These are phyloP conservation scores for Yamadazyma conglobata DNA, from an alignment of 1,139 yeast genomes.

Conservation along the genomic window DNA sequence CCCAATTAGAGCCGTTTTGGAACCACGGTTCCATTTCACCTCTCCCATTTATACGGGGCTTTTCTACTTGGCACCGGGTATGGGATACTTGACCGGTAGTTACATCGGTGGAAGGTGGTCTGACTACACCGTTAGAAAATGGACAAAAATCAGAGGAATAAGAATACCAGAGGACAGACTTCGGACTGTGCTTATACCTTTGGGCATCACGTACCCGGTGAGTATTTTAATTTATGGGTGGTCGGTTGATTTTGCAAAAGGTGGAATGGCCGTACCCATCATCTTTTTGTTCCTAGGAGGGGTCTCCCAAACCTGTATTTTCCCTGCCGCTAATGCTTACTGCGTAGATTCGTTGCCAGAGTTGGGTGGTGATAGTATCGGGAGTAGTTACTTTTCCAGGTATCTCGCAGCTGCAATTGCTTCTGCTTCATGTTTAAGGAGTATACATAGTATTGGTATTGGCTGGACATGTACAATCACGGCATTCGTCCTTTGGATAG, in stretches of 20 bases:
- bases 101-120: slow-evolving; percentile 50
- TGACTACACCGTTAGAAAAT: slow-evolving; percentile 41
- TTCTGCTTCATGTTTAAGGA: slow-evolving; percentile 43
- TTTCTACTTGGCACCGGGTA: slow-evolving; percentile 53
- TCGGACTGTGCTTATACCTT: slow-evolving; percentile 32
- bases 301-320: slow-evolving; percentile 45
- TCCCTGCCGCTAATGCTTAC: slow-evolving; percentile 51
- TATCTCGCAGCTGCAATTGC: slow-evolving; percentile 50
- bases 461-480: slow-evolving; percentile 51
- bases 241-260: slow-evolving; percentile 43
- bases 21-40: slow-evolving; percentile 47
- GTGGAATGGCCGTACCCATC: slow-evolving; percentile 54
- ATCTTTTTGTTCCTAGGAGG: slow-evolving; percentile 46
- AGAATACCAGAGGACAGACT: slow-evolving; percentile 53
- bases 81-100: slow-evolving; percentile 47
- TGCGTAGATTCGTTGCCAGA: slow-evolving; percentile 56
- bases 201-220: slow-evolving; percentile 39
- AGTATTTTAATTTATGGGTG: slow-evolving; percentile 50
- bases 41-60: slow-evolving; percentile 47
- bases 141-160: slow-evolving; percentile 38
- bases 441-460: slow-evolving; percentile 44
- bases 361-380: slow-evolving; percentile 51
- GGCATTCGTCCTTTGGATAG: slow-evolving; percentile 28
- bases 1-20: slow-evolving; percentile 51
- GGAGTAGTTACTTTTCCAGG: slow-evolving; percentile 48